A percentile compares a stretch with the other conserved stretches of the same genome.
phyloP scores from a whole-genome alignment of 2,329 filamentous ascomycete genomes.

The Aspergillus neotritici region DNA sequence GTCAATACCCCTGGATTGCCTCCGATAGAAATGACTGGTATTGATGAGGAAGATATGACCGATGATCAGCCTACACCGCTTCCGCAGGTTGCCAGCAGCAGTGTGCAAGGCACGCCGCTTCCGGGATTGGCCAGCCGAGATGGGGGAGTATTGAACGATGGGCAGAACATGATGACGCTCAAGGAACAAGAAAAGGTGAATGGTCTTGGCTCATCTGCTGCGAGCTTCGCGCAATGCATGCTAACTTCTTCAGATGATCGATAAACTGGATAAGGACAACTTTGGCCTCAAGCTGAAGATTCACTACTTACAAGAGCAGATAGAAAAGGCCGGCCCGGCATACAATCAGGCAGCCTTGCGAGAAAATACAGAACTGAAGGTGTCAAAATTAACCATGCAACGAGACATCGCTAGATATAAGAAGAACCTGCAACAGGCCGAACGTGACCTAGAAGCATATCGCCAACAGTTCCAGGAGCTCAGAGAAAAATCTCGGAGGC shows the following conservation, averaged over 20 bases:
- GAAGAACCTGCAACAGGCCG: conserved; percentile 74
- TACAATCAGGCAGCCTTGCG: conserved; percentile 84
- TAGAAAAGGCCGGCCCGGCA: conserved; percentile 80
- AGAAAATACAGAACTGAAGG: conserved; percentile 95
- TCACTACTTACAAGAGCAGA: conserved; percentile 86
- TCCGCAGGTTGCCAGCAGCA: conserved; percentile 71
- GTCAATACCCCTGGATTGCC: conserved; percentile 72
- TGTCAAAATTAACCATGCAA: conserved; percentile 84
- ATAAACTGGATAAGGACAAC: conserved; percentile 97
- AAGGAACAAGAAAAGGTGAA: conserved; percentile 84
- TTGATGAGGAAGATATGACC: conserved; percentile 60
- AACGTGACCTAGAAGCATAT: conserved; percentile 80
- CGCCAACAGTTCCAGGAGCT: conserved; percentile 75
- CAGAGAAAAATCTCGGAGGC: conserved; percentile 72
- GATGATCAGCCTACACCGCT: conserved; percentile 67
- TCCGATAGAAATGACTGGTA: conserved; percentile 61
- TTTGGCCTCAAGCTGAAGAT: conserved; percentile 96
- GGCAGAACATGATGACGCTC: conserved; percentile 76
- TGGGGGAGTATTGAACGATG: conserved; percentile 68
- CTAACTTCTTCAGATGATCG: conserved; percentile 56
- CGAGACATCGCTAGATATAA: conserved; percentile 79
- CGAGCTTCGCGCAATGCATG: background rate
- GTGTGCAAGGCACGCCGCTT: conserved; percentile 75
- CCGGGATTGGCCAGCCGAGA: conserved; percentile 60
- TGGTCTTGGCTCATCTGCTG: background rate